Conservation (phyloP, 306 rosid species). For the Dryas drummondii region DNA sequence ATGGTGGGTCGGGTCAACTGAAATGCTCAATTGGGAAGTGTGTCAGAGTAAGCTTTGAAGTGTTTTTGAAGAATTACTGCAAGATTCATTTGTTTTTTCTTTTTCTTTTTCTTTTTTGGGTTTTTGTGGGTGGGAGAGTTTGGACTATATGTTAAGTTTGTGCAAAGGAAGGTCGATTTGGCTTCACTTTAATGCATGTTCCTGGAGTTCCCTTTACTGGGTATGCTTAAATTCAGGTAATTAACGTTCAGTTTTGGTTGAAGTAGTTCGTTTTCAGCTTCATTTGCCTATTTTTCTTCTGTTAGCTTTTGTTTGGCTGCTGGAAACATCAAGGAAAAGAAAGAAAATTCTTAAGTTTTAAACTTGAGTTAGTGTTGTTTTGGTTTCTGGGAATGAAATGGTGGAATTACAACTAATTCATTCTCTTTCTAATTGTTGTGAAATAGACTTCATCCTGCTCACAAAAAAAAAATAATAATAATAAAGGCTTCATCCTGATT, state of each 20-base stretch:
- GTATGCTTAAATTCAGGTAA: conserved; percentile 23
- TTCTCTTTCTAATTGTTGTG: neutral
- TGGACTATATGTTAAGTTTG: neutral
- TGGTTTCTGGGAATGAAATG: neutral
- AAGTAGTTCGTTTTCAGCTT: neutral
- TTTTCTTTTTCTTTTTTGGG: conserved; percentile 1
- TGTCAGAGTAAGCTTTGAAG: neutral
- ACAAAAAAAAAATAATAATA: no score
- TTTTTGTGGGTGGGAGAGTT: neutral
- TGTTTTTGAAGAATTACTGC: conserved; percentile 13
- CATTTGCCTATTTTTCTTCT: neutral
- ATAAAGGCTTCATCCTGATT: neutral
- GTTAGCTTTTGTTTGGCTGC: conserved; percentile 22
- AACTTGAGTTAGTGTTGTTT: neutral
- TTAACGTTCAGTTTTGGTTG: neutral
- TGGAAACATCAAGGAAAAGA: conserved; percentile 12
- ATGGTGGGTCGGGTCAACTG: no score
- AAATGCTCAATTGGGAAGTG: conserved; percentile 17
- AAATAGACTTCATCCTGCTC: neutral
- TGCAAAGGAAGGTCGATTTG: conserved; percentile 10
- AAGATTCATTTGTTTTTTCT: neutral
- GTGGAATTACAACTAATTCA: neutral
- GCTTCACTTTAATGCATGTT: conserved; percentile 31
- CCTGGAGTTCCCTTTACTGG: conserved; percentile 29
- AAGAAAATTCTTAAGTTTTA: neutral